Base-by-base conservation (phyloP, 139 green algal species). In the Coelastrella sp. region DNA sequence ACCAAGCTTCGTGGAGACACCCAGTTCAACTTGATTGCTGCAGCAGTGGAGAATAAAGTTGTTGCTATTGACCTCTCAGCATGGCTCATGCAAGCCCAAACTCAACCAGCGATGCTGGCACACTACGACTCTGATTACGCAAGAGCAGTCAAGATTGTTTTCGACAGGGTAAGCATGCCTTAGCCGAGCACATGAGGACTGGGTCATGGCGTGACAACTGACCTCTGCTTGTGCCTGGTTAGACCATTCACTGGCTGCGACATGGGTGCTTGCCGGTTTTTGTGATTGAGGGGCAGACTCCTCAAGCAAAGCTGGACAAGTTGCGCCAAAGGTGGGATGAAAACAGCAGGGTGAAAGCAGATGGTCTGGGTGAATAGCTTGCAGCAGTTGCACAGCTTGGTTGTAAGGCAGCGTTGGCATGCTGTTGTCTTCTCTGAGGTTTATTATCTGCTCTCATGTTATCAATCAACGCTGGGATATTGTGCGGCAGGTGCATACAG, bases 191-290 rank as follows among this genome's bases (percentile, higher is more conserved):
- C n/a, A n/a, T n/a, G n/a, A n/a, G n/a, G n/a, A n/a, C n/a, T n/a
- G n/a, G n/a, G n/a, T n/a, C n/a, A n/a, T n/a, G n/a, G n/a, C n/a
- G n/a, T n/a, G n/a, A n/a, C n/a, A n/a, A n/a, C n/a, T n/a, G n/a
- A n/a, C n/a, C n/a, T n/a, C n/a, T n/a, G n/a, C n/a, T n/a, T n/a
- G n/a, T n/a, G n/a, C n/a, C n/a, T n/a, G n/a, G n/a, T n/a, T n/a
- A 96, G 92, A 86, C 86, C 15, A 53, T 92, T 37, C 94, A 94
- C 82, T 91, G 90, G 83, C 88, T 96, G 66, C 89, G 93, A n/a
- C 88, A 93, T 66, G 93, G 91, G 27, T 90, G 84, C 72, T 72
- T 92, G 21, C 93, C 93, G 0, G 85, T 96, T 25, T 85, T 93
- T 37, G 93, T 96, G 6, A 83, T 92, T 35, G 93, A 96, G 62